Percentiles rank a stretch among this genome's conserved stretches.
Evolutionary conservation across 1,284 basidiomycete species (phyloP).

Genomic region (Trametes sp.): DNA sequence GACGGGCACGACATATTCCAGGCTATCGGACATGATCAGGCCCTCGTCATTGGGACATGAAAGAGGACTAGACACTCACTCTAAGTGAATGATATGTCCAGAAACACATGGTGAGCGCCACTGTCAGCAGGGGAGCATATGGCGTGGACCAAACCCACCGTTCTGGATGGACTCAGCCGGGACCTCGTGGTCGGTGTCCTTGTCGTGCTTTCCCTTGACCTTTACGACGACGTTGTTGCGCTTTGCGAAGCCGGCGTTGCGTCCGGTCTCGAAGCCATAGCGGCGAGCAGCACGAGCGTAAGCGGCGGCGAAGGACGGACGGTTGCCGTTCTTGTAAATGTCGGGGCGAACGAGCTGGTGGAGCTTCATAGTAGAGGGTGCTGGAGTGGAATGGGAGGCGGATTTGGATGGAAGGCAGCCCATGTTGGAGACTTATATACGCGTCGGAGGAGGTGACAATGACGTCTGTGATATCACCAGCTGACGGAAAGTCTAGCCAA

Average conservation of each 20-base stretch:
- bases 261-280: conserved; percentile 43
- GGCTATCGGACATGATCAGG: conserved; percentile 24
- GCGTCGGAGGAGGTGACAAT: neutral
- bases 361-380: conserved; percentile 23
- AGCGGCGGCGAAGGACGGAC: conserved; percentile 42
- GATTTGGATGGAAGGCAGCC: conserved; percentile 30
- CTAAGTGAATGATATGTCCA: conserved; percentile 13
- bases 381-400: conserved; percentile 8
- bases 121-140: neutral
- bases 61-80: conserved; percentile 24
- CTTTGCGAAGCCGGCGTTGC: conserved; percentile 42
- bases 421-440: conserved; percentile 25
- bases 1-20: conserved; percentile 50
- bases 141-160: conserved; percentile 34
- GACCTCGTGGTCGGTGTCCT: conserved; percentile 43
- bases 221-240: conserved; percentile 43
- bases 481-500: neutral
- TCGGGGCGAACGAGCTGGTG: conserved; percentile 39
- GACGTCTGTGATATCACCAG: conserved; percentile 8
- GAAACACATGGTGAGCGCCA: conserved; percentile 1
- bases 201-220: conserved; percentile 36
- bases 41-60: neutral
- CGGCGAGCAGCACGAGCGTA: conserved; percentile 45
- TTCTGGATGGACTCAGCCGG: conserved; percentile 47
- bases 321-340: conserved; percentile 33